These are phyloP conservation scores for Lycium ferocissimum DNA, from an alignment of 257 asterid species.

Conservation along the genomic window DNA sequence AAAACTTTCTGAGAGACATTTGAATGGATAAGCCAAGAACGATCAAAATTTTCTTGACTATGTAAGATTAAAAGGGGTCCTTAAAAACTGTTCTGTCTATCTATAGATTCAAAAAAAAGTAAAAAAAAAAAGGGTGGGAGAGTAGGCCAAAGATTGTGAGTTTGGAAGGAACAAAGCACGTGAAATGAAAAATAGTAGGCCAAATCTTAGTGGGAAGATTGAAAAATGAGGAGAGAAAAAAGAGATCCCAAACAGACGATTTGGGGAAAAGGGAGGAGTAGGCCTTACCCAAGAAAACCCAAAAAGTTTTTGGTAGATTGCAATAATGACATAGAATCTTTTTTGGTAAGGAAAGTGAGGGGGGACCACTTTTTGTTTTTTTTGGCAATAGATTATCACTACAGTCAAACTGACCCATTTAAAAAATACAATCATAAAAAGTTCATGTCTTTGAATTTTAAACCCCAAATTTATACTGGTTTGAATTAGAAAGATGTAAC, in stretches of 20 bases:
- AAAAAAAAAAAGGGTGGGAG: slow-evolving; percentile 6
- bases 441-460: slow-evolving; percentile 32
- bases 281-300: slow-evolving; percentile 30
- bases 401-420: slow-evolving; percentile 38
- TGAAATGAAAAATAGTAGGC: slow-evolving; percentile 6
- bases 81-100: too few species aligned
- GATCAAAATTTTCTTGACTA: neutral
- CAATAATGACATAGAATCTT: slow-evolving; percentile 39
- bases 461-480: slow-evolving; percentile 9
- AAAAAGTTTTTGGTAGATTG: slow-evolving; percentile 17
- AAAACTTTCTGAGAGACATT: too few species aligned
- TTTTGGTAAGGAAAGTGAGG: slow-evolving; percentile 13
- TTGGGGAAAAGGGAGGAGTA: slow-evolving; percentile 28
- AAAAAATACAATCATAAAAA: neutral
- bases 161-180: neutral
- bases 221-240: slow-evolving; percentile 34
- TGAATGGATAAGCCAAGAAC: too few species aligned
- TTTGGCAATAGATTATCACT: slow-evolving; percentile 1
- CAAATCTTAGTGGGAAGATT: slow-evolving; percentile 23
- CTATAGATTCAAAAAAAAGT: too few species aligned
- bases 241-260: slow-evolving; percentile 32
- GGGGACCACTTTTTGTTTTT: slow-evolving; percentile 26
- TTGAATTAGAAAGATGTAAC: slow-evolving; percentile 29
- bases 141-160: neutral
- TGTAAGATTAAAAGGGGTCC: too few species aligned